Evolutionary conservation across 805 yeast species (phyloP).

Genomic region (Cyberlindnera amylophila): DNA sequence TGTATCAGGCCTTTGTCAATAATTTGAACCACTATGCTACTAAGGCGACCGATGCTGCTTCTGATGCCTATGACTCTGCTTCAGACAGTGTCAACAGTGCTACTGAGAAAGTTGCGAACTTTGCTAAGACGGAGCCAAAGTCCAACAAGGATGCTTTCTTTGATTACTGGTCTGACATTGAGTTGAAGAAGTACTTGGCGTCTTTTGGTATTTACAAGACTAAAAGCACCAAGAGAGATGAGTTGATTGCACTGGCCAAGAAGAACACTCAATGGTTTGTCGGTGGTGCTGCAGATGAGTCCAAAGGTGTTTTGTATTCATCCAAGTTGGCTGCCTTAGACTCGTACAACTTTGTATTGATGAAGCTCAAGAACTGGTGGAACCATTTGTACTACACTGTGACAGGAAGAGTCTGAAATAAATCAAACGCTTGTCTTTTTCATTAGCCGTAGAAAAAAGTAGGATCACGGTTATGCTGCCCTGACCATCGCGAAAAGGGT

Average conservation of each 20-base stretch:
- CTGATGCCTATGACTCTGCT: constrained; percentile 8
- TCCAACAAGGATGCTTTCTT: constrained; percentile 27
- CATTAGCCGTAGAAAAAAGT: neutral
- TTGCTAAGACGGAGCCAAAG: constrained; percentile 12
- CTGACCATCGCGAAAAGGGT: no score
- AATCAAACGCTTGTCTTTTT: neutral
- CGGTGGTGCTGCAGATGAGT: constrained; percentile 22
- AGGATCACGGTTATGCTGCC: no score
- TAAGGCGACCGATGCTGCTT: constrained; percentile 17
- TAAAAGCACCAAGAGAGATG: constrained; percentile 29
- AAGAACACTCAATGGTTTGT: constrained; percentile 38
- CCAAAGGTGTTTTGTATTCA: neutral
- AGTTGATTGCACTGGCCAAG: constrained; percentile 37
- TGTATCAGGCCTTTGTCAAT: constrained; percentile 19
- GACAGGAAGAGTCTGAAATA: constrained; percentile 3
- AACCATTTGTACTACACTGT: constrained; percentile 5
- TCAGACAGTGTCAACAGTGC: neutral
- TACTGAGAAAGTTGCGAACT: constrained; percentile 3
- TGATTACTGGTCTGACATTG: constrained; percentile 40
- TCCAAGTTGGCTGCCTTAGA: constrained; percentile 12
- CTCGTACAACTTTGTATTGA: constrained; percentile 8
- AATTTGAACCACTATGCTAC: constrained; percentile 13
- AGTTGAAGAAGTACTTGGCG: constrained; percentile 37
- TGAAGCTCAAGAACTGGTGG: constrained; percentile 7
- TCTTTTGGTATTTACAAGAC: constrained; percentile 38